Evolutionary conservation across 768 basidiomycete genomes (phyloP).

Genomic region (Cyclocybe cylindracea): DNA sequence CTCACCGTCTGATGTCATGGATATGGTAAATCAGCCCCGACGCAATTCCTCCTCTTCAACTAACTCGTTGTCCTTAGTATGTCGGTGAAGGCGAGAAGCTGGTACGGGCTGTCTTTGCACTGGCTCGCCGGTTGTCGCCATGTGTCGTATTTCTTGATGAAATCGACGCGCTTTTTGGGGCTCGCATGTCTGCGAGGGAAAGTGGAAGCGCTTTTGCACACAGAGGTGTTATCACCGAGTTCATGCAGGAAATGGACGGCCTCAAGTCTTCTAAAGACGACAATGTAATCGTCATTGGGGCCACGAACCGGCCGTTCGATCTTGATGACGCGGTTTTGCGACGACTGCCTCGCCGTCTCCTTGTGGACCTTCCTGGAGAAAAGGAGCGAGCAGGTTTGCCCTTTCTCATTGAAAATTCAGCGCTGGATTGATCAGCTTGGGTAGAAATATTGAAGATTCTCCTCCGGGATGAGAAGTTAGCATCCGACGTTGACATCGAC

Average conservation of each 20-base stretch:
- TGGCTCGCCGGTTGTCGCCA: constrained; percentile 83
- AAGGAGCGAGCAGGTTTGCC: constrained; percentile 79
- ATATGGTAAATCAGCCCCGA: constrained; percentile 64
- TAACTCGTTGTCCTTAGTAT: constrained; percentile 47
- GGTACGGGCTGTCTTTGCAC: constrained; percentile 84
- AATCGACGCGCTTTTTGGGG: constrained; percentile 90
- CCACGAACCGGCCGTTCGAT: constrained; percentile 91
- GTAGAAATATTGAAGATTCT: constrained; percentile 87
- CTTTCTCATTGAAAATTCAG: background rate
- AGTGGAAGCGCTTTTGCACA: constrained; percentile 83
- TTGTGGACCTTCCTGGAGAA: constrained; percentile 88
- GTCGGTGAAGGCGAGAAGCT: constrained; percentile 90
- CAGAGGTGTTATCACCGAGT: constrained; percentile 86
- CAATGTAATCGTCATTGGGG: constrained; percentile 88
- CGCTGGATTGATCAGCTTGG: constrained; percentile 4
- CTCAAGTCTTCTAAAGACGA: constrained; percentile 78
- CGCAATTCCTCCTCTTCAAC: background rate
- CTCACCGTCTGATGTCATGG: constrained; percentile 93
- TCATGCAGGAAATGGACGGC: constrained; percentile 98
- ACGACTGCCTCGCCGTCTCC: constrained; percentile 79
- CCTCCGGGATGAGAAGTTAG: constrained; percentile 76
- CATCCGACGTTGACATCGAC: constrained; percentile 60
- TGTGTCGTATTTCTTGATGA: constrained; percentile 96
- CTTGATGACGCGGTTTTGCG: constrained; percentile 91
- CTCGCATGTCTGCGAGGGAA: constrained; percentile 74